These are phyloP conservation scores for Suhomyces terraborum DNA, from an alignment of 1,139 yeast species.

Conservation along the genomic window DNA sequence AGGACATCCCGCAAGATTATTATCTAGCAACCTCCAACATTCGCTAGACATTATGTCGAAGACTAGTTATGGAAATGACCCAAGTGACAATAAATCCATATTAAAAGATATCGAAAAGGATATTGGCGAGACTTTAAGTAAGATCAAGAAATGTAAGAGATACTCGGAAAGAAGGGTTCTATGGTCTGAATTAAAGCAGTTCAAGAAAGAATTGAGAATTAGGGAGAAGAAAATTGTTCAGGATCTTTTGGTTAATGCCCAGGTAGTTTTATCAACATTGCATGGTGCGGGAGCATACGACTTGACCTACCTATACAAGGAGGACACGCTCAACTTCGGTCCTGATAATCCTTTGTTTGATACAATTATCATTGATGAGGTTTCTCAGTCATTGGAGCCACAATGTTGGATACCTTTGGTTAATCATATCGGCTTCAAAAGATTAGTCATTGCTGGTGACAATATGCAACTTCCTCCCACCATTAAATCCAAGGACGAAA, in stretches of 20 bases:
- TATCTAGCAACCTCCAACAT: constrained; percentile 64
- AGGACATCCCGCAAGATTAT: constrained; percentile 90
- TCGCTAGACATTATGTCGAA: constrained; percentile 76
- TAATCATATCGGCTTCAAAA: constrained; percentile 57
- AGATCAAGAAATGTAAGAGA: constrained; percentile 64
- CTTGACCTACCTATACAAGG: constrained; percentile 49
- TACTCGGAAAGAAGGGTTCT: constrained; percentile 66
- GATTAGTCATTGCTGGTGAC: constrained; percentile 80
- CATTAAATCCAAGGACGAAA: constrained; percentile 46
- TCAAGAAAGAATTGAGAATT: constrained; percentile 66
- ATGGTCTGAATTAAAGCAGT: constrained; percentile 67
- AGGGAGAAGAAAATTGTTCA: constrained; percentile 67
- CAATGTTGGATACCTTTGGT: constrained; percentile 97
- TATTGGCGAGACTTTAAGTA: constrained; percentile 59
- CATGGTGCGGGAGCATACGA: constrained; percentile 87
- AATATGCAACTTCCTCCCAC: constrained; percentile 87
- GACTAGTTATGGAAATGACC: constrained; percentile 28
- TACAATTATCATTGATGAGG: constrained; percentile 90
- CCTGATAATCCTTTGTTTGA: constrained; percentile 56
- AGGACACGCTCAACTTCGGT: constrained; percentile 22
- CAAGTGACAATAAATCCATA: constrained; percentile 61
- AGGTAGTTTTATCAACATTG: constrained; percentile 76
- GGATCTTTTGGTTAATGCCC: constrained; percentile 60
- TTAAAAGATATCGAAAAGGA: constrained; percentile 70
- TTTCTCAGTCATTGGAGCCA: constrained; percentile 90